These are phyloP conservation scores for Pseudonitzschia pungens DNA, from an alignment of 108 stramenopile genomes.

Conservation along the genomic window DNA sequence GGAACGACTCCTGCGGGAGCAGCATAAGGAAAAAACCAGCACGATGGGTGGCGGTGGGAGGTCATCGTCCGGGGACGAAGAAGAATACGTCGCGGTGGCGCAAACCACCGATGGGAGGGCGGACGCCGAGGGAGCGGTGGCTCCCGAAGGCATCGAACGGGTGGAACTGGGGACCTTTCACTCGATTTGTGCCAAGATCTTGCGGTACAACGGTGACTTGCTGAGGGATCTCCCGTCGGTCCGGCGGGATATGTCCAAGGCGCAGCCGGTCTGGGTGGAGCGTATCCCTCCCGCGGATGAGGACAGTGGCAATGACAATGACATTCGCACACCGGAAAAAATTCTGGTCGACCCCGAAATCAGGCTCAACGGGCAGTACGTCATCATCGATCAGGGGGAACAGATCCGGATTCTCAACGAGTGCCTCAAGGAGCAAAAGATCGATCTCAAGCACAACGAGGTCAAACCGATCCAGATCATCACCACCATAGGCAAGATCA, in stretches of 20 bases:
- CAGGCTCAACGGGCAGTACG: conserved; percentile 62
- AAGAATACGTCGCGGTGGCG: background rate
- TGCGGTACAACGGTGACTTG: conserved; percentile 65
- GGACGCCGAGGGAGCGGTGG: background rate
- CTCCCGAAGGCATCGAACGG: conserved; percentile 43
- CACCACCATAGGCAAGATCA: conserved; percentile 54
- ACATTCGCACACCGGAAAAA: background rate
- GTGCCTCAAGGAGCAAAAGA: conserved; percentile 45
- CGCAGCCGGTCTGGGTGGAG: conserved; percentile 3
- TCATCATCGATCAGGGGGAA: conserved; percentile 68
- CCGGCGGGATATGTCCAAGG: conserved; percentile 23
- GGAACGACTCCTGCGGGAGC: conserved; percentile 35
- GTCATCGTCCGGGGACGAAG: background rate
- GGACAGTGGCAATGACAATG: background rate
- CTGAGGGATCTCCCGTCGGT: conserved; percentile 58
- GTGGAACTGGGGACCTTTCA: conserved; percentile 86
- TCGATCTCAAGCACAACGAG: conserved; percentile 39
- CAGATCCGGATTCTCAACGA: conserved; percentile 71
- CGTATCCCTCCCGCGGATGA: background rate
- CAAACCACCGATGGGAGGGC: background rate
- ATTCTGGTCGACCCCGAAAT: conserved; percentile 2
- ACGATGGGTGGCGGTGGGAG: conserved; percentile 4
- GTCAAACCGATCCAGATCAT: conserved; percentile 58
- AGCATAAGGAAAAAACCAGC: conserved; percentile 17
- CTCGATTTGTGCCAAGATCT: conserved; percentile 82